These are phyloP conservation scores for Trichosanthes truncata DNA, from an alignment of 306 rosid species.

Conservation along the genomic window DNA sequence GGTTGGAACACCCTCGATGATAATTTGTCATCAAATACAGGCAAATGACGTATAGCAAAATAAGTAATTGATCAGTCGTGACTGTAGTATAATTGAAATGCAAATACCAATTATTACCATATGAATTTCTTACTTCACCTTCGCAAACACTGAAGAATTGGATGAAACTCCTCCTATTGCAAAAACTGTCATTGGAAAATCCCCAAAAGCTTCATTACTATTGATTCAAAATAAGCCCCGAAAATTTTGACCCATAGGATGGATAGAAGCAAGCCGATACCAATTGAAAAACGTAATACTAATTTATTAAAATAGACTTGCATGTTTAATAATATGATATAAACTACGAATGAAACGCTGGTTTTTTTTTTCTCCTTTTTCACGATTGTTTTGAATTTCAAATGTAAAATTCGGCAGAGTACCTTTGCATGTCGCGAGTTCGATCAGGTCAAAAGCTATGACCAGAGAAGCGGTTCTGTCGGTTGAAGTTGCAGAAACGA, in stretches of 20 bases:
- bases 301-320: background rate
- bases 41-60: too few relatives aligned
- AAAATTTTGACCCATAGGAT: background rate
- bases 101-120: background rate
- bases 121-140: background rate
- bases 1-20: too few relatives aligned
- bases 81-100: too few relatives aligned
- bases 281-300: background rate
- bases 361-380: too few relatives aligned
- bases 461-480: background rate
- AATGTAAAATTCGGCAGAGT: background rate
- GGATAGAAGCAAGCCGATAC: background rate
- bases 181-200: background rate
- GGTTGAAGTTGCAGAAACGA: background rate
- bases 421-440: background rate
- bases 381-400: background rate
- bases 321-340: background rate
- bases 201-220: background rate
- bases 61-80: too few relatives aligned
- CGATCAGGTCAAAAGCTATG: background rate
- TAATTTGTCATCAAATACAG: too few relatives aligned
- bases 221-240: background rate
- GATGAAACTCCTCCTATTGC: background rate
- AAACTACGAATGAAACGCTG: background rate
- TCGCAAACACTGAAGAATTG: background rate